Percentiles rank a stretch among this genome's conserved stretches.
Evolutionary conservation across 768 basidiomycete species (phyloP).

Genomic region (Suillus variegatus): DNA sequence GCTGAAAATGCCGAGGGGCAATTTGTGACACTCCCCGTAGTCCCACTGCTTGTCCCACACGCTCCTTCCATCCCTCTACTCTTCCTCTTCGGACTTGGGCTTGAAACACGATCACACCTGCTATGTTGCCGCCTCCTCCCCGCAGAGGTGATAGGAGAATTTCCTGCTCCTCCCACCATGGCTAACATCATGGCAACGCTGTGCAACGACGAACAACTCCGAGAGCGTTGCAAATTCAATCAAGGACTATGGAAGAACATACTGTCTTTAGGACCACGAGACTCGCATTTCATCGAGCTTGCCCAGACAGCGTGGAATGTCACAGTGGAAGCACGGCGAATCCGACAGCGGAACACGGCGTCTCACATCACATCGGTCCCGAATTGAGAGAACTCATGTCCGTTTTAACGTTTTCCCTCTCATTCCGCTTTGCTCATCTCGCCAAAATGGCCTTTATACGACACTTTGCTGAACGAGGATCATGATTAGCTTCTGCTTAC

Average conservation of each 20-base stretch:
- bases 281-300: constrained; percentile 46
- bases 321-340: constrained; percentile 60
- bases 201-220: constrained; percentile 37
- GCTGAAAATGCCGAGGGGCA: constrained; percentile 22
- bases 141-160: constrained; percentile 49
- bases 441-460: constrained; percentile 29
- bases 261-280: constrained; percentile 51
- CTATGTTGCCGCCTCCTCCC: constrained; percentile 60
- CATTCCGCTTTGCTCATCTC: constrained; percentile 15
- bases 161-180: constrained; percentile 63
- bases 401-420: constrained; percentile 16
- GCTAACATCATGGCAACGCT: constrained; percentile 46
- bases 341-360: constrained; percentile 22
- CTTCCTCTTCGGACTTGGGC: constrained; percentile 56
- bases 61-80: constrained; percentile 55
- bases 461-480: constrained; percentile 30
- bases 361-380: constrained; percentile 14
- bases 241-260: constrained; percentile 71
- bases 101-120: constrained; percentile 48
- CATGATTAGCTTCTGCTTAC: constrained; percentile 21
- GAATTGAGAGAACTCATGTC: constrained; percentile 20
- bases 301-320: constrained; percentile 72
- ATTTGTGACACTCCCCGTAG: constrained; percentile 53
- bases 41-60: constrained; percentile 51
- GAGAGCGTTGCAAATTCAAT: constrained; percentile 39